These are phyloP conservation scores for Viola odorata DNA, from an alignment of 345 rosid species.

Conservation along the genomic window DNA sequence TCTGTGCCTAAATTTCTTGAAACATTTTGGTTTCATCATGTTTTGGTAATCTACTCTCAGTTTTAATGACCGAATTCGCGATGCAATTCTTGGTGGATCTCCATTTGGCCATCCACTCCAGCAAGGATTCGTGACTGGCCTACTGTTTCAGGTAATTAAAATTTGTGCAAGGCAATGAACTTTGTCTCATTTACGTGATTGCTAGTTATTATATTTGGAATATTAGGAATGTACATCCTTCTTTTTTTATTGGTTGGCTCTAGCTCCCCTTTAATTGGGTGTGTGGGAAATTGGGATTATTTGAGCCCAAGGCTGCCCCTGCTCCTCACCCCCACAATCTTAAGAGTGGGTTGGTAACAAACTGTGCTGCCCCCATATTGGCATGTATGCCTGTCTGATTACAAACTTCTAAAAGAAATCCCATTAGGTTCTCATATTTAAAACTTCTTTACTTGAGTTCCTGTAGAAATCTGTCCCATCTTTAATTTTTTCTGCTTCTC, in stretches of 20 bases:
- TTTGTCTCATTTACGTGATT: neutral
- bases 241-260: too few species aligned
- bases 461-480: neutral
- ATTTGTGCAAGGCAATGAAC: neutral
- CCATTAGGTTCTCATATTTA: neutral
- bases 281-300: too few species aligned
- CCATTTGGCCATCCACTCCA: conserved; percentile 97
- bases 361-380: too few species aligned
- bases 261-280: too few species aligned
- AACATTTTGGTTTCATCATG: conserved; percentile 5
- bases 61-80: conserved; percentile 93
- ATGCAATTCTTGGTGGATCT: conserved; percentile 96
- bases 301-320: too few species aligned
- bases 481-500: neutral
- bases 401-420: too few species aligned
- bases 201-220: neutral
- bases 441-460: neutral
- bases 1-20: neutral
- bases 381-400: too few species aligned
- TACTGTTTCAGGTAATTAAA: conserved; percentile 63
- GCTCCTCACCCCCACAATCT: too few species aligned
- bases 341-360: too few species aligned
- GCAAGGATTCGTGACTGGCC: conserved; percentile 90
- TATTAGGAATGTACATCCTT: too few species aligned
- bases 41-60: conserved; percentile 31